Evolutionary conservation across 2,329 filamentous ascomycete genomes (phyloP), one percentile per base, ranked within the genome.

Genomic region (Fusarium sp.): DNA sequence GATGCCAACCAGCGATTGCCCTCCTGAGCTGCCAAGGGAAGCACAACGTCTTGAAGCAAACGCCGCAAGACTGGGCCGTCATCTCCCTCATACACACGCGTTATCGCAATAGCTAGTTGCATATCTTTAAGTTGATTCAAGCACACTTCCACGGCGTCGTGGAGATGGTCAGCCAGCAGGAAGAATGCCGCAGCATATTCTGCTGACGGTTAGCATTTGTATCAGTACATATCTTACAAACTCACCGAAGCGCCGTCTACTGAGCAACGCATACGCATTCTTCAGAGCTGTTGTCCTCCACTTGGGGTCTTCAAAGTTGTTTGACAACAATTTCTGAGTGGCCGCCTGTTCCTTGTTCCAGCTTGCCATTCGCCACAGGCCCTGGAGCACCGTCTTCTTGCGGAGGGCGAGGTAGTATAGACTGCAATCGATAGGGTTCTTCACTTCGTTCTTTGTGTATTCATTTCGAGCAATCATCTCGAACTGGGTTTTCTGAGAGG

Each of bases 161-260:
- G 90, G 1, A 98, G 86, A 78, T 93, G 92, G 74, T 95, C 95
- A 2, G 94, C 97, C 2, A 99, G 87, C 7, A 99, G 87, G 85
- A 99, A 99, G 84, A 98, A 99, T 0, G 96, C 93, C 1, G 96
- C 96, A 4, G 96, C 95, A 79, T 99, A 99, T 83, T 94, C 94
- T 94, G 64, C 62, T 22, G 2, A 91, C 87, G 85, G 73, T 80
- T 45, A 84, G 79, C 60, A 52, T 42, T 31, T 31, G 9, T 27
- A 35, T 47, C 18, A 18, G 11, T 47, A 24, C 27, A 27, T 13
- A 40, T 14, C 37, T 13, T n/a, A 22, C 9, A 24, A n/a, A 11
- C 88, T 79, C 82, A 94, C 93, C 90, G 81, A 98, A 98, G 59
- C 96, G 89, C 52, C 94, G 90, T 83, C 95, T 97, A 74, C 96